Evolutionary conservation across 2,329 filamentous ascomycete species (phyloP).

Genomic region (Cercospora janseana): DNA sequence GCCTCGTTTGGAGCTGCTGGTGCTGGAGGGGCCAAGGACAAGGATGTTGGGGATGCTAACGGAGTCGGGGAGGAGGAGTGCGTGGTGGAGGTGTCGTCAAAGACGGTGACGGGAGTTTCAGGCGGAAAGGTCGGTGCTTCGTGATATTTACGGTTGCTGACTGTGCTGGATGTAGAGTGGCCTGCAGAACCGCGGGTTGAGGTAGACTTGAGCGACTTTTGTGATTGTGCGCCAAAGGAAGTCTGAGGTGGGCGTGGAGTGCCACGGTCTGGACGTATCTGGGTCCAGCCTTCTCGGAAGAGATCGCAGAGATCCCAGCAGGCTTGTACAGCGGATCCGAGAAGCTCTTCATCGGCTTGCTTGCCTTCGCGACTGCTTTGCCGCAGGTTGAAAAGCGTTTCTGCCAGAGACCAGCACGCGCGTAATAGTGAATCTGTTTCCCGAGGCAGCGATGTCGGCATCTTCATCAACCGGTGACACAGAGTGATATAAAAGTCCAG

Average conservation of each 20-base stretch:
- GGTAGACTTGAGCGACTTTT: constrained; percentile 22
- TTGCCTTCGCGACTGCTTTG: constrained; percentile 75
- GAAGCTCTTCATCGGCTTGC: constrained; percentile 73
- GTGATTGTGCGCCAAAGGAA: constrained; percentile 56
- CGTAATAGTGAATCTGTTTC: constrained; percentile 81
- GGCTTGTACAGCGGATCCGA: constrained; percentile 84
- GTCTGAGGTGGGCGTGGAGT: constrained; percentile 80
- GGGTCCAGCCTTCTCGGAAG: constrained; percentile 88
- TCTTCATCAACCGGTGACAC: constrained; percentile 95
- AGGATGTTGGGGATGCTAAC: constrained; percentile 78
- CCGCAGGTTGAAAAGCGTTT: constrained; percentile 88
- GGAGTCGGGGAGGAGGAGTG: constrained; percentile 75
- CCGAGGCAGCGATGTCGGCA: constrained; percentile 71
- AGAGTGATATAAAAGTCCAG: constrained; percentile 92
- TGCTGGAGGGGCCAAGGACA: constrained; percentile 69
- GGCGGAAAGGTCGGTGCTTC: constrained; percentile 55
- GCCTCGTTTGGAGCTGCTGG: constrained; percentile 32
- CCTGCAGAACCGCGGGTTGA: constrained; percentile 29
- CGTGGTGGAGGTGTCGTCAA: constrained; percentile 74
- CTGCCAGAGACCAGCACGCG: constrained; percentile 85
- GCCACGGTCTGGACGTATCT: constrained; percentile 78
- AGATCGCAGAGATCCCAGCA: constrained; percentile 95
- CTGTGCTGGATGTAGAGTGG: constrained; percentile 48
- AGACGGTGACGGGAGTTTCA: constrained; percentile 92
- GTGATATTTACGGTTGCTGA: constrained; percentile 46